Evolutionary conservation across 129 eudicot species (phyloP).

Genomic region (Oenanthe sinensis): DNA sequence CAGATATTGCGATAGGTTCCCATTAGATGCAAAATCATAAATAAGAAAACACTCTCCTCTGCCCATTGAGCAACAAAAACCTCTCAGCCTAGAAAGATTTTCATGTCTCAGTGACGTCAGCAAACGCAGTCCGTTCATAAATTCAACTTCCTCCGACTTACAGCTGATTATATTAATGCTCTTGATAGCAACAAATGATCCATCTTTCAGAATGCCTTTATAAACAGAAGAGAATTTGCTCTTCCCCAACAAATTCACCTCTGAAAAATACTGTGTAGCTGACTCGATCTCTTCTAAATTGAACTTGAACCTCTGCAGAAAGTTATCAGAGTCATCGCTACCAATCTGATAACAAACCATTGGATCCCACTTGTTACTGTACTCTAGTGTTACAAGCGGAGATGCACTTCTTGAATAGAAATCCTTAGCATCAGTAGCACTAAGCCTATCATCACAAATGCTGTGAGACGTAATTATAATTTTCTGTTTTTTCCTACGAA

Average conservation of each 20-base stretch:
- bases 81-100: constrained; percentile 55
- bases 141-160: constrained; percentile 77
- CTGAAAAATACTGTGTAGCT: constrained; percentile 76
- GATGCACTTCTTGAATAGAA: constrained; percentile 44
- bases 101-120: constrained; percentile 65
- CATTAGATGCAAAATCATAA: constrained; percentile 69
- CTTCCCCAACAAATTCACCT: constrained; percentile 60
- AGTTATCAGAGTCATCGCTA: constrained; percentile 9
- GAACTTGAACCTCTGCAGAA: constrained; percentile 37
- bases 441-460: constrained; percentile 42
- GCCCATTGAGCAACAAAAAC: constrained; percentile 70
- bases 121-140: constrained; percentile 59
- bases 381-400: constrained; percentile 38
- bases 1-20: constrained; percentile 50
- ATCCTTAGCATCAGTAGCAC: constrained; percentile 35
- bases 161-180: constrained; percentile 62
- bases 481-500: constrained; percentile 35
- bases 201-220: constrained; percentile 62
- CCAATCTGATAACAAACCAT: constrained; percentile 18
- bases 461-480: constrained; percentile 20
- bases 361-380: constrained; percentile 53
- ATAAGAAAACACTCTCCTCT: constrained; percentile 81
- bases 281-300: constrained; percentile 81
- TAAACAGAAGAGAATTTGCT: constrained; percentile 74
- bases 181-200: constrained; percentile 64